These are phyloP conservation scores for Fusarium temperatum DNA, from an alignment of 2,329 filamentous ascomycete species.

Conservation along the genomic window DNA sequence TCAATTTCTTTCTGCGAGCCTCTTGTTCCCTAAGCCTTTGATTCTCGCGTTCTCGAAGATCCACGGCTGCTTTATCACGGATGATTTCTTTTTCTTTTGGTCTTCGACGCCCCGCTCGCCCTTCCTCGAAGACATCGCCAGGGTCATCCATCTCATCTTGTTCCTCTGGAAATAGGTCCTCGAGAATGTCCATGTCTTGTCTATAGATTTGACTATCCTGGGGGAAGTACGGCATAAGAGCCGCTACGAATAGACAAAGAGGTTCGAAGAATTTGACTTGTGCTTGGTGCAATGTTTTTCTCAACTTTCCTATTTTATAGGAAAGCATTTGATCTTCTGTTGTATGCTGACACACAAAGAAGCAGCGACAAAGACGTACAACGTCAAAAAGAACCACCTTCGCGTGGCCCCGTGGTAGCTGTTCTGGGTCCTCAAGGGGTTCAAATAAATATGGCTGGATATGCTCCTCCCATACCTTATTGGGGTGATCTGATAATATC, in stretches of 20 bases:
- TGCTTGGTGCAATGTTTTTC: slow-evolving; percentile 16
- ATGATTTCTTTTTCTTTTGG: slow-evolving; percentile 49
- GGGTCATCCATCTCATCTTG: slow-evolving; percentile 6
- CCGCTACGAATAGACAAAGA: slow-evolving; percentile 43
- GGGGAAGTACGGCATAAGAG: slow-evolving; percentile 43
- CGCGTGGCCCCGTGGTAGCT: slow-evolving; percentile 10
- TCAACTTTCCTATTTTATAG: slow-evolving; percentile 28
- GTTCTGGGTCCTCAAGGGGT: slow-evolving; percentile 14
- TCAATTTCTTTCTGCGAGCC: slow-evolving; percentile 58
- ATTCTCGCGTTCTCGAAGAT: slow-evolving; percentile 64
- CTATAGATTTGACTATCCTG: slow-evolving; percentile 47
- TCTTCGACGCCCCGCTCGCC: slow-evolving; percentile 35
- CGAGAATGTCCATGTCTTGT: slow-evolving; percentile 25
- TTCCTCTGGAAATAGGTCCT: slow-evolving; percentile 24
- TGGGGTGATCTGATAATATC: slow-evolving; percentile 21
- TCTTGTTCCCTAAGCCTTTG: slow-evolving; percentile 64
- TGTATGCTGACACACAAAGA: slow-evolving; percentile 38
- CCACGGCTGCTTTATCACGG: slow-evolving; percentile 52
- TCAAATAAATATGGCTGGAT: slow-evolving; percentile 27
- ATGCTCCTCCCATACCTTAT: slow-evolving; percentile 33
- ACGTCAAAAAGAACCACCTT: slow-evolving; percentile 44
- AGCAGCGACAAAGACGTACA: slow-evolving; percentile 45
- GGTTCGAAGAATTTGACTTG: slow-evolving; percentile 24
- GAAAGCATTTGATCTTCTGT: slow-evolving; percentile 33
- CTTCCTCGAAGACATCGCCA: slow-evolving; percentile 25